phyloP scores from a whole-genome alignment of 257 asterid genomes.

The Verbascum thapsus region DNA sequence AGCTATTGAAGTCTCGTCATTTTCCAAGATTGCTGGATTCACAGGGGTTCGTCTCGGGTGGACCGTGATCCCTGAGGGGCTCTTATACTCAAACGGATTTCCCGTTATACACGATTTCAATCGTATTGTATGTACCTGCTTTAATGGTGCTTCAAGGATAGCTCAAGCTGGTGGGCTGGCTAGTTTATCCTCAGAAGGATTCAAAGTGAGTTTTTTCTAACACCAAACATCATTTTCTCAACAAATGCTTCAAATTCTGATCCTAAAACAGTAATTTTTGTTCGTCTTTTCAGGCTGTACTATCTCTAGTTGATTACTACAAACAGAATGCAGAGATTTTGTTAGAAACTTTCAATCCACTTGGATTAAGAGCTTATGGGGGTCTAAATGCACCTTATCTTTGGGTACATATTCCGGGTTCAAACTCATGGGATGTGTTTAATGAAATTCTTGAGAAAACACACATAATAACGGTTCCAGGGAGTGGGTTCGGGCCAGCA shows the following conservation, averaged over 20 bases:
- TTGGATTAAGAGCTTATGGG: conserved; percentile 67
- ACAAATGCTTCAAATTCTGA: no score
- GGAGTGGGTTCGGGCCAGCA: conserved; percentile 90
- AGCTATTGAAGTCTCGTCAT: conserved; percentile 88
- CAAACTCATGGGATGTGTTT: conserved; percentile 81
- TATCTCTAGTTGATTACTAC: conserved; percentile 62
- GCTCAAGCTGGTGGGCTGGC: conserved; percentile 95
- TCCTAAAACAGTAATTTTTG: no score
- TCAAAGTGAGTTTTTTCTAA: conserved; percentile 48
- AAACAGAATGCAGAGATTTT: conserved; percentile 71
- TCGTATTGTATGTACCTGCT: conserved; percentile 73
- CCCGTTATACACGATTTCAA: conserved; percentile 78
- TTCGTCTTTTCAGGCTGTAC: conserved; percentile 43
- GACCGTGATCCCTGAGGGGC: conserved; percentile 88
- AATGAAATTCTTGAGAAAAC: conserved; percentile 71
- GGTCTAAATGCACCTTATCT: conserved; percentile 87
- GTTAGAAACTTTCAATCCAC: conserved; percentile 63
- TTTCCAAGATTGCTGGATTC: conserved; percentile 92
- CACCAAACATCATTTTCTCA: no score
- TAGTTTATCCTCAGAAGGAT: conserved; percentile 67
- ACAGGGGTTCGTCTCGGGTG: conserved; percentile 94
- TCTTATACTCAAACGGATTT: conserved; percentile 66
- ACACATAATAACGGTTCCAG: conserved; percentile 82
- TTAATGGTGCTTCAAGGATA: conserved; percentile 84
- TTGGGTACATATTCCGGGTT: conserved; percentile 92